Conservation (phyloP, 2,329 filamentous ascomycete genomes). For the Acrocalymma vagum region DNA sequence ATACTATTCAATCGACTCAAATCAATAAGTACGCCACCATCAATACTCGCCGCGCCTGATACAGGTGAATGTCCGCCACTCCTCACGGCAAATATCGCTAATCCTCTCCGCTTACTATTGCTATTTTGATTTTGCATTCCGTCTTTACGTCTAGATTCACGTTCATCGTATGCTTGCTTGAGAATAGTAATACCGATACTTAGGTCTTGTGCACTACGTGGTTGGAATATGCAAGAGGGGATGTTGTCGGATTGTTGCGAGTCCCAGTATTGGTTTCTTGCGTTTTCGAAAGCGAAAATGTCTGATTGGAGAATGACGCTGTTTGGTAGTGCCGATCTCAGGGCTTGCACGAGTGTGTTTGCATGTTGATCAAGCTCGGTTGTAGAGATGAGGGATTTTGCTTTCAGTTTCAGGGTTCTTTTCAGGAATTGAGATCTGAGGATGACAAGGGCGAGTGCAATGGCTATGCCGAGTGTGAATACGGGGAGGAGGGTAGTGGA, state of each 20-base stretch:
- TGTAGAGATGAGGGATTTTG: too few species aligned
- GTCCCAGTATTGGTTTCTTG: slow-evolving; percentile 39
- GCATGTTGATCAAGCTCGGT: too few species aligned
- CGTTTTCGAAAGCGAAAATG: slow-evolving; percentile 10
- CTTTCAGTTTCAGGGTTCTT: too few species aligned
- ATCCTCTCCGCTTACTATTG: too few species aligned
- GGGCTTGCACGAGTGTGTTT: too few species aligned
- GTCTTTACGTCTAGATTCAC: too few species aligned
- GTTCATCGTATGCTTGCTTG: slow-evolving; percentile 39
- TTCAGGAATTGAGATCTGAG: too few species aligned
- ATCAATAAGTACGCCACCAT: slow-evolving; percentile 17
- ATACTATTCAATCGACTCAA: background rate
- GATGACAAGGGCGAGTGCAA: too few species aligned
- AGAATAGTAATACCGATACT: slow-evolving; percentile 36
- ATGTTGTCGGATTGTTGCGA: slow-evolving; percentile 42
- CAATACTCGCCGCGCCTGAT: slow-evolving; percentile 14
- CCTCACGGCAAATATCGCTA: slow-evolving; percentile 3
- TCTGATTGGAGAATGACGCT: slow-evolving; percentile 16
- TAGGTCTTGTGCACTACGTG: slow-evolving; percentile 36
- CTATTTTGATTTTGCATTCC: too few species aligned
- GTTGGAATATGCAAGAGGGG: slow-evolving; percentile 41
- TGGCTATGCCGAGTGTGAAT: too few species aligned
- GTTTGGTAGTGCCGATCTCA: slow-evolving; percentile 20
- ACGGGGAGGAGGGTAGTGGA: too few species aligned
- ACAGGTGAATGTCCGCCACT: slow-evolving; percentile 6